Conservation (phyloP, 2,329 filamentous ascomycete species). For the Ustilaginoidea virens region DNA sequence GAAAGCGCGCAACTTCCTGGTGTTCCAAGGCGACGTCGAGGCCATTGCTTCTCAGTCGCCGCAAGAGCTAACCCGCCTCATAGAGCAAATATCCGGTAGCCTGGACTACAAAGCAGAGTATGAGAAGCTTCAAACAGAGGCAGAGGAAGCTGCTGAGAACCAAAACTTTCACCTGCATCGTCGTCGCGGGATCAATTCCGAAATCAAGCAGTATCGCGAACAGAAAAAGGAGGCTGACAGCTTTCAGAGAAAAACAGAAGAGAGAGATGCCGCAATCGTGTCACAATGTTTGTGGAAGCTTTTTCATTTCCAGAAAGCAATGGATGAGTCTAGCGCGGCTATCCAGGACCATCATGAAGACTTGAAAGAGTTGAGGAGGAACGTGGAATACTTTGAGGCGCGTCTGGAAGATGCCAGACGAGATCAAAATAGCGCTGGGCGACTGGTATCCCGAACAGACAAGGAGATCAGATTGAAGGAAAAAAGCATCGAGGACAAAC, state of each 20-base stretch:
- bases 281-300: conserved; percentile 94
- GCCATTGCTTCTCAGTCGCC: conserved; percentile 91
- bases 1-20: conserved; percentile 93
- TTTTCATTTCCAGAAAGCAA: conserved; percentile 84
- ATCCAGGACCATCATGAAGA: conserved; percentile 93
- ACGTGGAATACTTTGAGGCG: conserved; percentile 70
- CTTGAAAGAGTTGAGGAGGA: conserved; percentile 79
- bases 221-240: conserved; percentile 93
- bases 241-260: conserved; percentile 79
- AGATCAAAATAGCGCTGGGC: conserved; percentile 63
- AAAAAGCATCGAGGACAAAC: conserved; percentile 71
- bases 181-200: conserved; percentile 86
- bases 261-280: conserved; percentile 81
- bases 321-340: conserved; percentile 78
- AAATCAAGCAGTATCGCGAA: conserved; percentile 95
- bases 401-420: conserved; percentile 68
- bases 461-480: conserved; percentile 74
- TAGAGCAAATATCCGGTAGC: conserved; percentile 95
- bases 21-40: conserved; percentile 97
- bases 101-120: conserved; percentile 91
- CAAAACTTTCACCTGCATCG: conserved; percentile 79
- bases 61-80: conserved; percentile 80
- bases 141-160: conserved; percentile 76
- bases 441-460: conserved; percentile 69
- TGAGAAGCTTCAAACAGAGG: conserved; percentile 72